phyloP scores from a whole-genome alignment of 208 protist genomes.

The Strigomonas culicis region DNA sequence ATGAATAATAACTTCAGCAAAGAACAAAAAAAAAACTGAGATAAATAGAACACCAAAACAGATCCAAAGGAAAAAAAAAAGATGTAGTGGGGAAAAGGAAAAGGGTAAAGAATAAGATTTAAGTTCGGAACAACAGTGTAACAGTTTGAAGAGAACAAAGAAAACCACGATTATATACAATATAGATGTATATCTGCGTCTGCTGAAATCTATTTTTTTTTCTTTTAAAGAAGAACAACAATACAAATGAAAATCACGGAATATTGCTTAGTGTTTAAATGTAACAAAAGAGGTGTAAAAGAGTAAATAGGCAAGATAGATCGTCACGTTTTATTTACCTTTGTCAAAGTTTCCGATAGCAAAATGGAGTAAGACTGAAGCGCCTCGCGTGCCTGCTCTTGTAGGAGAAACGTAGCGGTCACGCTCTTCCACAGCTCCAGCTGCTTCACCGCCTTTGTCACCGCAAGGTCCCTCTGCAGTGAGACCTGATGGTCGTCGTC shows the following conservation, averaged over 20 bases:
- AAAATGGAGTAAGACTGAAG: slow-evolving; percentile 61
- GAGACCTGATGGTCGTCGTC: slow-evolving; percentile 7
- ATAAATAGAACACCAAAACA: not conserved
- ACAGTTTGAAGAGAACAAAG: too few relatives aligned
- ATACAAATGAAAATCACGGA: too few relatives aligned
- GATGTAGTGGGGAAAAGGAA: too few relatives aligned
- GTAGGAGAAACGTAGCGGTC: slow-evolving; percentile 49
- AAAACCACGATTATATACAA: not conserved
- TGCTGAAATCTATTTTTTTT: too few relatives aligned
- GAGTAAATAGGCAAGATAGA: not conserved
- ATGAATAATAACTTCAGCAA: too few relatives aligned
- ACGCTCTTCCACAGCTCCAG: slow-evolving; percentile 55
- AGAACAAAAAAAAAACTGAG: not conserved
- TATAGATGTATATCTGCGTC: not conserved
- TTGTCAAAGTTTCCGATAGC: slow-evolving; percentile 50
- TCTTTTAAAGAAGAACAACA: too few relatives aligned
- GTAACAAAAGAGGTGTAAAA: not conserved
- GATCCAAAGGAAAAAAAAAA: not conserved
- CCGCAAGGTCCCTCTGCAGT: slow-evolving; percentile 23
- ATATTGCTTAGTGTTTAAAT: too few relatives aligned
- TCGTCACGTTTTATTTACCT: not conserved
- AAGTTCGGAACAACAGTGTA: too few relatives aligned
- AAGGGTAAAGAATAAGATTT: too few relatives aligned
- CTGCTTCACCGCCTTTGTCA: slow-evolving; percentile 44
- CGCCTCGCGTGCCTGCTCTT: slow-evolving; percentile 60